Evolutionary conservation across 2,329 filamentous ascomycete species (phyloP).

Genomic region (Exophiala aquamarina): DNA sequence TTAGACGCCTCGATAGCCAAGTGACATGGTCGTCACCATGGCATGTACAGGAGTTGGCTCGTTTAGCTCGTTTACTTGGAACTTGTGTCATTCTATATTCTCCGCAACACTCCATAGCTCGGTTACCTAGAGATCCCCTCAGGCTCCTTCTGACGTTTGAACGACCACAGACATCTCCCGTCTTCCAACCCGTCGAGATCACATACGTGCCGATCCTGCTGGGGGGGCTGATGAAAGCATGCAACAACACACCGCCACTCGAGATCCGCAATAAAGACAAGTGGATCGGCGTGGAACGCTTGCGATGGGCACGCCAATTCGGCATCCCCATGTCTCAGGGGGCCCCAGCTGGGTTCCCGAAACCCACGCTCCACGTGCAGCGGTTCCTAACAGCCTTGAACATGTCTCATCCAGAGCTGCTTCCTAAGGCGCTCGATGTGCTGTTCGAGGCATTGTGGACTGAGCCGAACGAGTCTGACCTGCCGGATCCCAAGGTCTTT

Average conservation of each 20-base stretch:
- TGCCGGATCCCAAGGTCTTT: conserved; percentile 39
- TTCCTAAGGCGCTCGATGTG: conserved; percentile 44
- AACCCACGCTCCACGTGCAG: conserved; percentile 51
- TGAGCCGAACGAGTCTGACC: conserved; percentile 36
- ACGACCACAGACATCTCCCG: conserved; percentile 47
- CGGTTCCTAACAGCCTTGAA: conserved; percentile 53
- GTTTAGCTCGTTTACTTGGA: too few species aligned
- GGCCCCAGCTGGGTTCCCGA: conserved; percentile 53
- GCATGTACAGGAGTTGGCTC: too few species aligned
- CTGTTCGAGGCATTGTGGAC: conserved; percentile 56
- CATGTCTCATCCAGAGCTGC: conserved; percentile 40
- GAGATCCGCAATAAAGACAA: conserved; percentile 60
- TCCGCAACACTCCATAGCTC: too few species aligned
- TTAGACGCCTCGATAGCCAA: too few species aligned
- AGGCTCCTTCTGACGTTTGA: too few species aligned
- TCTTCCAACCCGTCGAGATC: conserved; percentile 56
- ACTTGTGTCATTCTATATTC: too few species aligned
- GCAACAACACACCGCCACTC: conserved; percentile 55
- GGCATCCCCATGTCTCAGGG: conserved; percentile 51
- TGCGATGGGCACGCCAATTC: conserved; percentile 55
- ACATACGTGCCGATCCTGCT: conserved; percentile 61
- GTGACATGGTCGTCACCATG: too few species aligned
- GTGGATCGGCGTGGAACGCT: conserved; percentile 56
- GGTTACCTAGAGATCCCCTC: too few species aligned
- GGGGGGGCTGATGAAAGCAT: conserved; percentile 59